Conservation (phyloP, 805 yeast genomes). For the Candida maltosa region DNA sequence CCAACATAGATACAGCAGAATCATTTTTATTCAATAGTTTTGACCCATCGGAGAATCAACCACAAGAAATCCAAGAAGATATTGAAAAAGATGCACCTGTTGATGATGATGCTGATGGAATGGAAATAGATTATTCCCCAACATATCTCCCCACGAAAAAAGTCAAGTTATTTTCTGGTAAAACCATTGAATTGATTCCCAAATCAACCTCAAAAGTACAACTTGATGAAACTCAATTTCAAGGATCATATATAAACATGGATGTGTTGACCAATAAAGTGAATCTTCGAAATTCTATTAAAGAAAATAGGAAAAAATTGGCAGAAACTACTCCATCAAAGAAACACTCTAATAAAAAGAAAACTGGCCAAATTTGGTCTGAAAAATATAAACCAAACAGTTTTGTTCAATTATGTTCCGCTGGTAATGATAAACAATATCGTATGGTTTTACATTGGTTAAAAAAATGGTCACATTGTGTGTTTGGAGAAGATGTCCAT, state of each 20-base stretch:
- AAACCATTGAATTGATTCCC: conserved; percentile 11
- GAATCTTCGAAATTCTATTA: conserved; percentile 13
- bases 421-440: conserved; percentile 43
- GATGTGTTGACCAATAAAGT: conserved; percentile 18
- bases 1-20: not conserved
- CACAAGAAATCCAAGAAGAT: not conserved
- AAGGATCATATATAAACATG: conserved; percentile 15
- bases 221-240: conserved; percentile 2
- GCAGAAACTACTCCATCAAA: not conserved
- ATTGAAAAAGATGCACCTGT: not conserved
- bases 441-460: conserved; percentile 39
- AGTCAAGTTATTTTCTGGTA: conserved; percentile 19
- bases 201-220: not conserved
- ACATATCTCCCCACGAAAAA: conserved; percentile 9
- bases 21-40: not conserved
- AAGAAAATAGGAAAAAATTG: conserved; percentile 12
- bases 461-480: conserved; percentile 32
- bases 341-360: too few species aligned
- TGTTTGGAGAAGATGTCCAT: conserved; percentile 21
- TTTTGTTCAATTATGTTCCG: conserved; percentile 37
- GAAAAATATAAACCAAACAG: conserved; percentile 37
- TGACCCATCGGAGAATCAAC: not conserved
- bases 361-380: conserved; percentile 26
- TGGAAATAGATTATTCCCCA: not conserved
- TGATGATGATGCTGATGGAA: not conserved